Evolutionary conservation across 495 filamentous ascomycete species (phyloP).

Genomic region (Penicillium odoratum): DNA sequence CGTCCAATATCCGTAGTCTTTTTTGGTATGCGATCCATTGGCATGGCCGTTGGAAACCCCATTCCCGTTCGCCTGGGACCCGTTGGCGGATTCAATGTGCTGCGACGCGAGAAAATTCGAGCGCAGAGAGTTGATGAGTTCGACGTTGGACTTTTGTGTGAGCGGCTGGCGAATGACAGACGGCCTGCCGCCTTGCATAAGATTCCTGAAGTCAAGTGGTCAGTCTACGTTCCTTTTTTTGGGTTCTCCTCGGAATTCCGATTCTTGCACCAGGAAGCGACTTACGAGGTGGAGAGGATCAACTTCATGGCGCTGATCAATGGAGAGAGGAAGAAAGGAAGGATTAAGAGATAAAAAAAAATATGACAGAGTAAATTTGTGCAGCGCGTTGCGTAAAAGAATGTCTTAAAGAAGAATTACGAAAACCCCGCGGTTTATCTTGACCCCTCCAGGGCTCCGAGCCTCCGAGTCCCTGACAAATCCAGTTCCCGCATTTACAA

Average conservation of each 20-base stretch:
- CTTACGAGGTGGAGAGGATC: slow-evolving; percentile 86
- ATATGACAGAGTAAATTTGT: background rate
- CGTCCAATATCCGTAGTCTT: slow-evolving; percentile 60
- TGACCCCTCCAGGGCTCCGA: slow-evolving; percentile 2
- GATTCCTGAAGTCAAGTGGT: slow-evolving; percentile 60
- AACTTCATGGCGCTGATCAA: slow-evolving; percentile 57
- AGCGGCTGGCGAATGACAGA: slow-evolving; percentile 77
- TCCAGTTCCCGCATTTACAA: slow-evolving; percentile 5
- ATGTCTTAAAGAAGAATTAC: background rate
- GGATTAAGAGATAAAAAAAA: slow-evolving; percentile 1
- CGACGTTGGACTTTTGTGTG: slow-evolving; percentile 78
- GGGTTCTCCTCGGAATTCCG: background rate
- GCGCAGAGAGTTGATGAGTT: slow-evolving; percentile 82
- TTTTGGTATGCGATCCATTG: slow-evolving; percentile 23
- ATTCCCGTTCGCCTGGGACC: slow-evolving; percentile 13
- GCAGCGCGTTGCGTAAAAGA: background rate
- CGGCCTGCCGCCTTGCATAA: slow-evolving; percentile 70
- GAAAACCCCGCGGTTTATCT: slow-evolving; percentile 10
- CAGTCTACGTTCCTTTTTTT: slow-evolving; percentile 5
- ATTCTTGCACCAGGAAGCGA: slow-evolving; percentile 2
- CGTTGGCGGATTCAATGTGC: slow-evolving; percentile 46
- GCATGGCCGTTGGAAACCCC: slow-evolving; percentile 16
- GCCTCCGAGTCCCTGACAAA: slow-evolving; percentile 10
- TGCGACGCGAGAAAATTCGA: slow-evolving; percentile 75
- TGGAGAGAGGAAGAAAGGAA: background rate